phyloP scores from a whole-genome alignment of 768 basidiomycete genomes.

The Suillus fuscotomentosus region DNA sequence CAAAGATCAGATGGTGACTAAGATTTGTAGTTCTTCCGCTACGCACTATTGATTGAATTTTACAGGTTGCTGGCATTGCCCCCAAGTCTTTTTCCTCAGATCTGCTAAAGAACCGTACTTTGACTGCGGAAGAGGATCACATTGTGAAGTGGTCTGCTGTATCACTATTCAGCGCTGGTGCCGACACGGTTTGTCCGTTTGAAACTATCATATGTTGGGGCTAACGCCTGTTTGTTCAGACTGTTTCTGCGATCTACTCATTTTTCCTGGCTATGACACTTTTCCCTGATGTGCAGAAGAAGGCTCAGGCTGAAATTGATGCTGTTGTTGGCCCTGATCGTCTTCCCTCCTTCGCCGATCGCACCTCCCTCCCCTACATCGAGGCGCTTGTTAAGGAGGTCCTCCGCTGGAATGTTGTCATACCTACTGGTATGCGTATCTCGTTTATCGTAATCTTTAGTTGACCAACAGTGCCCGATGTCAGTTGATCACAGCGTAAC shows the following conservation, averaged over 20 bases:
- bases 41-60: background rate
- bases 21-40: background rate
- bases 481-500: conserved; percentile 12
- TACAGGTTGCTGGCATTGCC: conserved; percentile 17
- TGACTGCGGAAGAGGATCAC: conserved; percentile 17
- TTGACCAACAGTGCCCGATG: conserved; percentile 19
- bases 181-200: conserved; percentile 41
- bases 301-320: conserved; percentile 25
- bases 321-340: conserved; percentile 19
- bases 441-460: conserved; percentile 42
- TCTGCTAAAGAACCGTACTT: conserved; percentile 7
- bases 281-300: conserved; percentile 23
- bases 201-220: conserved; percentile 19
- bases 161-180: conserved; percentile 29
- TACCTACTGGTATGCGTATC: conserved; percentile 14
- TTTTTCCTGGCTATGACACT: conserved; percentile 27
- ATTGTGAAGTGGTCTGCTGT: conserved; percentile 19
- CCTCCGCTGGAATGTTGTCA: conserved; percentile 21
- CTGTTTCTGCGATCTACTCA: conserved; percentile 13
- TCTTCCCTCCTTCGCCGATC: conserved; percentile 21
- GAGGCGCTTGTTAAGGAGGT: conserved; percentile 25
- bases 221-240: conserved; percentile 1
- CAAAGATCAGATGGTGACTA: conserved; percentile 43
- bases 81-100: conserved; percentile 18
- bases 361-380: conserved; percentile 23